Percentiles rank a stretch among this genome's conserved stretches.
These are phyloP conservation scores for Populus davidiana DNA, from an alignment of 345 rosid species.

Conservation along the genomic window DNA sequence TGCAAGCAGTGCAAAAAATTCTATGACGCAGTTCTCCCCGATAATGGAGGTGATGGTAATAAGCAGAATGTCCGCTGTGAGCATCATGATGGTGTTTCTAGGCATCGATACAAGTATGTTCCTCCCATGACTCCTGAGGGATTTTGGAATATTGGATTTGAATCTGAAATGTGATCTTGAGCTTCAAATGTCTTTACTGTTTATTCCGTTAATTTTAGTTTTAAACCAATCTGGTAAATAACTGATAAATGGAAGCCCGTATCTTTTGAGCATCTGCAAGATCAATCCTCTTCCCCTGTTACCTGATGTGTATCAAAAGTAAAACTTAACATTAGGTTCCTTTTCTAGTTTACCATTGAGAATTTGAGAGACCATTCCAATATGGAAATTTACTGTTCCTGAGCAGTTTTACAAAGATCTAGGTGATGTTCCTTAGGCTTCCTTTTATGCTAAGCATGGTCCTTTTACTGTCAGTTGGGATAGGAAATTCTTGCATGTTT, in stretches of 20 bases:
- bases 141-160: slow-evolving; percentile 94
- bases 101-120: slow-evolving; percentile 77
- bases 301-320: not conserved
- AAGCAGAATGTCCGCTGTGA: slow-evolving; percentile 55
- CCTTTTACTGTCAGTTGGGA: too few relatives aligned
- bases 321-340: not conserved
- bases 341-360: not conserved
- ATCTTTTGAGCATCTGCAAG: not conserved
- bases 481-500: too few relatives aligned
- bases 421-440: too few relatives aligned
- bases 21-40: slow-evolving; percentile 82
- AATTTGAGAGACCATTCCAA: not conserved
- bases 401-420: too few relatives aligned
- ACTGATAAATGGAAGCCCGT: not conserved
- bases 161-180: slow-evolving; percentile 71
- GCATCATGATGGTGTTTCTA: slow-evolving; percentile 88
- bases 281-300: not conserved
- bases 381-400: not conserved
- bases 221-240: not conserved
- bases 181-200: not conserved
- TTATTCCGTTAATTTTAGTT: not conserved
- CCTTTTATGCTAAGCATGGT: too few relatives aligned
- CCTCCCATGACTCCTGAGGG: slow-evolving; percentile 96
- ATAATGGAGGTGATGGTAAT: slow-evolving; percentile 35
- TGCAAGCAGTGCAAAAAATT: slow-evolving; percentile 96